phyloP scores from a whole-genome alignment of 2,329 filamentous ascomycete genomes.

The Madurella mycetomatis region DNA sequence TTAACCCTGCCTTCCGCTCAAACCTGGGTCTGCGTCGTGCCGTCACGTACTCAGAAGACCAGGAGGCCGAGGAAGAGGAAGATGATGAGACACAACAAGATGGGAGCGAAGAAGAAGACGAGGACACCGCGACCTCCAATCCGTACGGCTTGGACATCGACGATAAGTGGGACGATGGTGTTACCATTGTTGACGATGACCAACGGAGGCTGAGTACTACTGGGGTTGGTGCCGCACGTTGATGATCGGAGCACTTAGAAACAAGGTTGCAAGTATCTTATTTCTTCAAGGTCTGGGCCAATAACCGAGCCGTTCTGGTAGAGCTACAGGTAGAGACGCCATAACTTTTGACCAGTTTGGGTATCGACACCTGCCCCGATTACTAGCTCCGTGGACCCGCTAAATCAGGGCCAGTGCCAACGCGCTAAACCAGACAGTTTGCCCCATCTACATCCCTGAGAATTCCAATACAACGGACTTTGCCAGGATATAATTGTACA shows the following conservation, averaged over 20 bases:
- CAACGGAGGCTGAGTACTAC: not conserved
- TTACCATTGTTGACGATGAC: slow-evolving; percentile 1
- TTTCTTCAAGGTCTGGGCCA: too few species aligned
- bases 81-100: slow-evolving; percentile 3
- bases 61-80: slow-evolving; percentile 4
- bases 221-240: not conserved
- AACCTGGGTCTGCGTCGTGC: not conserved
- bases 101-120: slow-evolving; percentile 7
- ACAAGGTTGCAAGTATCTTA: too few species aligned
- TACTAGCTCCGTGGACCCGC: too few species aligned
- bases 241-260: too few species aligned
- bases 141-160: slow-evolving; percentile 2
- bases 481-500: too few species aligned
- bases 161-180: slow-evolving; percentile 1
- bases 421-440: not conserved
- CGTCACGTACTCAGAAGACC: not conserved
- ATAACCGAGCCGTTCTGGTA: too few species aligned
- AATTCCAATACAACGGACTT: too few species aligned
- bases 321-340: too few species aligned
- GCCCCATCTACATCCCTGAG: too few species aligned
- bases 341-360: too few species aligned
- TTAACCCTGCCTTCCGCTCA: not conserved
- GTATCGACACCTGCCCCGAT: too few species aligned
- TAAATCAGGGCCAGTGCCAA: too few species aligned
- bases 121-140: not conserved